phyloP scores from a whole-genome alignment of 306 rosid species.

The Parietaria judaica region DNA sequence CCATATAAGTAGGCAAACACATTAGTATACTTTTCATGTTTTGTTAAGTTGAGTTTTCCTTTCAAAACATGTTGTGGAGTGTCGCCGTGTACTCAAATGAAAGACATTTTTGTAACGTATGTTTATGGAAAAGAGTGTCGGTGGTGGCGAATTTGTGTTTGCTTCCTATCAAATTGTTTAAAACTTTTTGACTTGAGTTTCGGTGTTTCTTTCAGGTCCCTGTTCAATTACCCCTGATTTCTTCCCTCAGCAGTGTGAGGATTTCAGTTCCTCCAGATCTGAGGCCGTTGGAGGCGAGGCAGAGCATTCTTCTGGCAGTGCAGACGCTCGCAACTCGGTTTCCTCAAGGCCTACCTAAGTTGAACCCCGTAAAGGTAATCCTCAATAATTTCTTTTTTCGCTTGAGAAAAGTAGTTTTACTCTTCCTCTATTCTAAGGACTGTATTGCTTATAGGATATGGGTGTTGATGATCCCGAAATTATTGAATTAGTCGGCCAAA shows the following conservation, averaged over 20 bases:
- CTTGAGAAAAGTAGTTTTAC: no score
- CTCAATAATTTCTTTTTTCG: conserved; percentile 9
- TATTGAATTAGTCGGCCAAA: conserved; percentile 62
- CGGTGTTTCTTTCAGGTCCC: conserved; percentile 58
- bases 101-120: no score
- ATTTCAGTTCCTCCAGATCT: conserved; percentile 82
- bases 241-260: conserved; percentile 80
- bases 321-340: conserved; percentile 83
- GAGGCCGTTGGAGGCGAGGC: conserved; percentile 93
- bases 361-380: conserved; percentile 82
- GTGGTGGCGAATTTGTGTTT: not conserved
- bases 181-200: conserved; percentile 2
- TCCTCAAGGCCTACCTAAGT: conserved; percentile 93
- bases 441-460: conserved; percentile 63
- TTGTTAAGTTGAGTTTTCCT: no score
- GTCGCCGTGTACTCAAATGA: no score
- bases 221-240: conserved; percentile 75
- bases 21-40: no score
- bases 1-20: no score
- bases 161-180: not conserved
- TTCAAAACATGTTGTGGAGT: no score
- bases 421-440: not conserved
- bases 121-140: not conserved
- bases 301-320: conserved; percentile 82
- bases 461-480: conserved; percentile 70